These are phyloP conservation scores for Chlamydomonas schloesseri DNA, from an alignment of 139 green algal species.

Conservation along the genomic window DNA sequence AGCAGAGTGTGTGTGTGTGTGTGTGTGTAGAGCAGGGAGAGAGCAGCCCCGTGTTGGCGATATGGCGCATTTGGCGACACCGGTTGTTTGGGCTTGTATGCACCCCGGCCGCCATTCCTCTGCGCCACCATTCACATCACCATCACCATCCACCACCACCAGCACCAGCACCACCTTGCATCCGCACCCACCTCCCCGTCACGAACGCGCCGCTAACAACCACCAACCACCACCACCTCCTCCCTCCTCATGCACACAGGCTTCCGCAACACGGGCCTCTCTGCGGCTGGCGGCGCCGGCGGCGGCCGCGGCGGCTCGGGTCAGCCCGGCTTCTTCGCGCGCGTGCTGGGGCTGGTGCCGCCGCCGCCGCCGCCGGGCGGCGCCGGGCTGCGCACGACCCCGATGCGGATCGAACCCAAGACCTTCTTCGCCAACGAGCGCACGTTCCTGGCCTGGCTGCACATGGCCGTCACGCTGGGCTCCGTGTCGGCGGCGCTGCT, in stretches of 20 bases:
- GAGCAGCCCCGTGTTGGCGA: too few species aligned
- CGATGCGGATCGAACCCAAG: slow-evolving; percentile 94
- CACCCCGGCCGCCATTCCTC: too few species aligned
- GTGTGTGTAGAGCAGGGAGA: too few species aligned
- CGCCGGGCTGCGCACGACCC: slow-evolving; percentile 51
- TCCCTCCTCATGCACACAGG: neutral
- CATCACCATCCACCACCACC: too few species aligned
- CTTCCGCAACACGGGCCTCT: slow-evolving; percentile 13
- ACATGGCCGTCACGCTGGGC: slow-evolving; percentile 94
- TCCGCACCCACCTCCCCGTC: too few species aligned
- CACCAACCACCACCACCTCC: neutral
- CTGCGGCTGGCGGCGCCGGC: neutral
- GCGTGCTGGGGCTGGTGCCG: slow-evolving; percentile 49
- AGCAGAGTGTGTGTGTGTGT: too few species aligned
- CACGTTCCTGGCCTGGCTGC: slow-evolving; percentile 96
- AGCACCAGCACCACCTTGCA: too few species aligned
- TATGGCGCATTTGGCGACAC: too few species aligned
- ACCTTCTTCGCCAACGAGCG: slow-evolving; percentile 98
- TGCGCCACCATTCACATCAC: too few species aligned
- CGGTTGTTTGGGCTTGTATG: too few species aligned
- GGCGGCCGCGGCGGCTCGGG: neutral
- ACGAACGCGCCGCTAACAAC: too few species aligned
- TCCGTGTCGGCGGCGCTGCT: slow-evolving; percentile 83
- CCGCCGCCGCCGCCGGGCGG: neutral
- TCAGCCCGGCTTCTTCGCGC: slow-evolving; percentile 37